These are phyloP conservation scores for Dendrocalamus sinicus DNA, from an alignment of 176 grass and related monocot species.

Conservation along the genomic window DNA sequence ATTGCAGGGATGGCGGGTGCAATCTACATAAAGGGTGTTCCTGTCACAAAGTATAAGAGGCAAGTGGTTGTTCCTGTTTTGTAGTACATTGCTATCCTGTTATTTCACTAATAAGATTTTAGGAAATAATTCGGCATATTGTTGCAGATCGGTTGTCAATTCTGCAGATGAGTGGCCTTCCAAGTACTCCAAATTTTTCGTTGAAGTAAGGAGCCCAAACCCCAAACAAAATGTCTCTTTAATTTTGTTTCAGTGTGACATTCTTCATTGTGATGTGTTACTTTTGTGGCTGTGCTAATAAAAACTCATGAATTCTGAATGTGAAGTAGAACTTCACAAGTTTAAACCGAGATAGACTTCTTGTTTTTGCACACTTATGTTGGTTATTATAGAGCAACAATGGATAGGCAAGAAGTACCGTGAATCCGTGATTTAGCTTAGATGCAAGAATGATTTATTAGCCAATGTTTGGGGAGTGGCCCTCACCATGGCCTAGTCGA, in stretches of 20 bases:
- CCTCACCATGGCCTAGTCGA: too few relatives aligned
- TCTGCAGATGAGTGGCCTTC: conserved; percentile 84
- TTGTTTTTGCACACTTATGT: not conserved
- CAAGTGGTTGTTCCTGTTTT: not conserved
- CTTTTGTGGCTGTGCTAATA: not conserved
- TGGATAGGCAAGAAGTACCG: not conserved
- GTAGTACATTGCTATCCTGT: not conserved
- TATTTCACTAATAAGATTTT: not conserved
- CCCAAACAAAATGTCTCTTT: not conserved
- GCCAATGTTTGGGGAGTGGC: too few relatives aligned
- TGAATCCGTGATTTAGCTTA: not conserved
- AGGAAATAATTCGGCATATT: not conserved
- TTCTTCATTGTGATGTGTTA: not conserved
- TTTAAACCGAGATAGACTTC: not conserved
- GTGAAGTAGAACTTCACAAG: not conserved
- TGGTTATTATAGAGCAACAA: not conserved
- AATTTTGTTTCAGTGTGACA: not conserved
- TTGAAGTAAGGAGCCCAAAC: conserved; percentile 51
- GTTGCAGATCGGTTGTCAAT: conserved; percentile 67
- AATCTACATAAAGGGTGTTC: conserved; percentile 80
- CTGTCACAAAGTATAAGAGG: conserved; percentile 93
- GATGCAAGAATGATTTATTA: not conserved
- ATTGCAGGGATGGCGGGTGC: conserved; percentile 79
- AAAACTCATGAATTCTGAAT: not conserved
- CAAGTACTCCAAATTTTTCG: conserved; percentile 92